phyloP scores from a whole-genome alignment of 164 flowering plant species.

The Vitis cinerea region DNA sequence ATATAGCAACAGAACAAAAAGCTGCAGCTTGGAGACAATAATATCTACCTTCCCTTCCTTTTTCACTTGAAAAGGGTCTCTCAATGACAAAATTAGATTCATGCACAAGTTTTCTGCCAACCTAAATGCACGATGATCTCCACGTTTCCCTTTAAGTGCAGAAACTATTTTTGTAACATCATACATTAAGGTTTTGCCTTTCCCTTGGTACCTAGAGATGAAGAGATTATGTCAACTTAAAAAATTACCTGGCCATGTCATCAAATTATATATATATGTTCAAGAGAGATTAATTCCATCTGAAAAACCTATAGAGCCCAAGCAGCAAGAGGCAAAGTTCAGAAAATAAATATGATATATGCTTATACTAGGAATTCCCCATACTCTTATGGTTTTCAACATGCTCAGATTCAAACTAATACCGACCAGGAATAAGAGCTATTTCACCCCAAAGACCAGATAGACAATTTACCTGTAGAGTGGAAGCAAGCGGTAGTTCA shows the following conservation, averaged over 20 bases:
- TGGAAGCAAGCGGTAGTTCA: slow-evolving; percentile 92
- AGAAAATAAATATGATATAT: background rate
- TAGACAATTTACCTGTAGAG: slow-evolving; percentile 69
- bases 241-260: background rate
- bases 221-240: slow-evolving; percentile 6
- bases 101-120: slow-evolving; percentile 96
- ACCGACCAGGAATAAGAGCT: background rate
- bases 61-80: slow-evolving; percentile 86
- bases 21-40: slow-evolving; percentile 5
- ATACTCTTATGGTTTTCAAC: background rate
- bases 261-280: background rate
- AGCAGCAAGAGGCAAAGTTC: background rate
- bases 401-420: background rate
- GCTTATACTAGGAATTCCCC: background rate
- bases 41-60: slow-evolving; percentile 85
- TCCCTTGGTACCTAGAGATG: slow-evolving; percentile 80
- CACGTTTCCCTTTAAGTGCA: slow-evolving; percentile 79
- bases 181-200: slow-evolving; percentile 81
- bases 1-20: slow-evolving; percentile 1
- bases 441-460: background rate
- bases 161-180: slow-evolving; percentile 90
- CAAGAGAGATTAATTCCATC: background rate
- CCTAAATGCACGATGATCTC: slow-evolving; percentile 93
- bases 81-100: slow-evolving; percentile 81
- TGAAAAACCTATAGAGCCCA: background rate